phyloP scores from a whole-genome alignment of 2,329 filamentous ascomycete species.

The Epichloe scottii region DNA sequence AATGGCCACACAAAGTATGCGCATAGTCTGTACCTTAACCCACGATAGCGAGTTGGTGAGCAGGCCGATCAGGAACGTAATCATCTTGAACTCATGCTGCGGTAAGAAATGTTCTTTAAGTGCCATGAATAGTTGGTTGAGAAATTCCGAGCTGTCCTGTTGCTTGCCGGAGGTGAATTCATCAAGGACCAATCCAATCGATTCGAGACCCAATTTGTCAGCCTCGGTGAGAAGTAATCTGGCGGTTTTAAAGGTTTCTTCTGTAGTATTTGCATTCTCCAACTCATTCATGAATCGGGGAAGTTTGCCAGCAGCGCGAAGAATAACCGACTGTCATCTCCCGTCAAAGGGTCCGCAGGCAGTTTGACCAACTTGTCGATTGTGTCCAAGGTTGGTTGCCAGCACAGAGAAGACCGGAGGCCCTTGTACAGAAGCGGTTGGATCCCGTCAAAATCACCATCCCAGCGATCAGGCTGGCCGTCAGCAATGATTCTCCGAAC shows the following conservation, averaged over 20 bases:
- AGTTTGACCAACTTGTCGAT: conserved; percentile 69
- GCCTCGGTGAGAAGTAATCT: conserved; percentile 60
- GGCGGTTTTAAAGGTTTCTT: conserved; percentile 48
- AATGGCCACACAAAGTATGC: conserved; percentile 71
- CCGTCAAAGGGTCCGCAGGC: conserved; percentile 69
- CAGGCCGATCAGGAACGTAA: conserved; percentile 83
- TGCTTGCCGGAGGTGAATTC: conserved; percentile 58
- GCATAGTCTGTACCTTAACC: conserved; percentile 90
- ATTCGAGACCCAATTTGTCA: conserved; percentile 54
- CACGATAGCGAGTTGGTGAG: conserved; percentile 79
- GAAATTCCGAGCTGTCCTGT: conserved; percentile 60
- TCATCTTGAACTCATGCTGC: conserved; percentile 65
- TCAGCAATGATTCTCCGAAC: conserved; percentile 63
- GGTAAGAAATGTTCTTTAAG: conserved; percentile 72
- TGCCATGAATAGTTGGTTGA: conserved; percentile 59
- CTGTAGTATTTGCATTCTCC: conserved; percentile 48
- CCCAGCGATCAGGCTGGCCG: conserved; percentile 75
- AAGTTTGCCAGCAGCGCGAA: conserved; percentile 88
- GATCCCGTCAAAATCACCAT: conserved; percentile 75
- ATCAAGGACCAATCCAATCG: conserved; percentile 56
- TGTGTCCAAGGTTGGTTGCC: conserved; percentile 63
- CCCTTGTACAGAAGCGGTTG: conserved; percentile 85
- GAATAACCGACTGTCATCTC: conserved; percentile 68
- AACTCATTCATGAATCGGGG: conserved; percentile 68
- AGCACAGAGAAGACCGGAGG: conserved; percentile 70